phyloP scores from a whole-genome alignment of 257 asterid genomes.

The Lithospermum erythrorhizon region DNA sequence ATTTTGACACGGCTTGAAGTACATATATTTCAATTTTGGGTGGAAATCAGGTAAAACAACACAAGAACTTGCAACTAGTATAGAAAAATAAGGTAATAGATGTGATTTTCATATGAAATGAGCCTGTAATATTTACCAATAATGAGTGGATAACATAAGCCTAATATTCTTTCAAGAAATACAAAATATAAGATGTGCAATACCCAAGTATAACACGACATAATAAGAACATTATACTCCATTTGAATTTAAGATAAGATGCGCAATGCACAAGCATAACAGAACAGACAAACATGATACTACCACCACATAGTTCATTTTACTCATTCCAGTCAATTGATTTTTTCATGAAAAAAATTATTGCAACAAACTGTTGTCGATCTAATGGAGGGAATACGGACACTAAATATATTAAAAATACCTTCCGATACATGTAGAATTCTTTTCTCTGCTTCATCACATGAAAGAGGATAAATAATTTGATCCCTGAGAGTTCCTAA shows the following conservation, averaged over 20 bases:
- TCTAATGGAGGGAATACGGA: background rate
- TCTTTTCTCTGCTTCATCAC: conserved; percentile 68
- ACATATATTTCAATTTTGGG: background rate
- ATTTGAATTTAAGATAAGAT: too few relatives aligned
- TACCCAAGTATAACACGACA: too few relatives aligned
- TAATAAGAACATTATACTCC: too few relatives aligned
- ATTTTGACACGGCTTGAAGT: background rate
- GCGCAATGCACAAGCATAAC: too few relatives aligned
- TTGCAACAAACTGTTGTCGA: background rate
- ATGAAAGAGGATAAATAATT: conserved; percentile 85
- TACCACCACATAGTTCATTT: background rate
- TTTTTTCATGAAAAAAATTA: too few relatives aligned
- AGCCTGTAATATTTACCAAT: too few relatives aligned
- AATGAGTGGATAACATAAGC: too few relatives aligned
- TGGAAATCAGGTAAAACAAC: background rate
- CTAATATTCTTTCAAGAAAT: too few relatives aligned
- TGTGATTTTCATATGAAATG: too few relatives aligned
- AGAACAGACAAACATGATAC: background rate
- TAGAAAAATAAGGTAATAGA: too few relatives aligned
- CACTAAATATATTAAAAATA: conserved; percentile 9
- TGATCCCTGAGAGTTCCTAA: conserved; percentile 98
- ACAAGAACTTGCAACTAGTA: too few relatives aligned
- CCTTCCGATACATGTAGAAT: conserved; percentile 36
- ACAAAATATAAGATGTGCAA: too few relatives aligned
- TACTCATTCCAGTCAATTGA: background rate